A percentile compares a stretch with the other conserved stretches of the same genome.
phyloP scores from a whole-genome alignment of 768 basidiomycete genomes.

The Tephrocybe rancida region DNA sequence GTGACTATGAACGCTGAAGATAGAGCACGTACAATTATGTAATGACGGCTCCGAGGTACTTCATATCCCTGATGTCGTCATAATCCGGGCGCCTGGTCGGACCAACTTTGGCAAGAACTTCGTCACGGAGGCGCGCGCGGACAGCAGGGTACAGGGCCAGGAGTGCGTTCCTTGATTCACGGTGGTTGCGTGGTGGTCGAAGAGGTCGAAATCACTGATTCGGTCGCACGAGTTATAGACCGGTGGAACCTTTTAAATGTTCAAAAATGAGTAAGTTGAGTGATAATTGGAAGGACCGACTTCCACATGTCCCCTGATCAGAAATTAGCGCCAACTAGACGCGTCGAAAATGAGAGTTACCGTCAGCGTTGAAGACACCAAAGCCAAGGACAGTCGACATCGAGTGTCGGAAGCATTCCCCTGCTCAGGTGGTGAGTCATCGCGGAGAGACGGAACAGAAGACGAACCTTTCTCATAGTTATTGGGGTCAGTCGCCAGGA shows the following conservation, averaged over 20 bases:
- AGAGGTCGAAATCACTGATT: slow-evolving; percentile 61
- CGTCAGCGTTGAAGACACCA: slow-evolving; percentile 73
- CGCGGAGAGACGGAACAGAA: too few relatives aligned
- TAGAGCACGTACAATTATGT: slow-evolving; percentile 50
- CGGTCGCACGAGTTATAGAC: slow-evolving; percentile 64
- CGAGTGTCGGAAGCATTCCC: slow-evolving; percentile 41
- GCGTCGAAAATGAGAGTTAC: slow-evolving; percentile 26
- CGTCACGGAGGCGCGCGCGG: slow-evolving; percentile 49
- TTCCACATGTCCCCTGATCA: slow-evolving; percentile 39
- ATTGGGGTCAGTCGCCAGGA: slow-evolving; percentile 57
- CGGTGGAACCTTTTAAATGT: slow-evolving; percentile 53
- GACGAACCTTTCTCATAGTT: slow-evolving; percentile 69
- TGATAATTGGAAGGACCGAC: slow-evolving; percentile 23
- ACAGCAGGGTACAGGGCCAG: slow-evolving; percentile 56
- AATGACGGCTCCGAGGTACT: slow-evolving; percentile 64
- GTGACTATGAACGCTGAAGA: not conserved
- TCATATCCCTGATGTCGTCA: slow-evolving; percentile 63
- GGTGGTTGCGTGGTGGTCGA: slow-evolving; percentile 54
- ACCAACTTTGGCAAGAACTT: slow-evolving; percentile 57
- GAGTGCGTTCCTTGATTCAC: slow-evolving; percentile 47
- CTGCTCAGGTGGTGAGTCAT: too few relatives aligned
- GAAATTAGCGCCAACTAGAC: too few relatives aligned
- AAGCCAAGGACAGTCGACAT: slow-evolving; percentile 56
- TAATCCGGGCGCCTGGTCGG: slow-evolving; percentile 48
- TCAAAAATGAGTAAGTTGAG: not conserved